Conservation (phyloP, 202 grass and related monocot genomes). For the Cymbopogon flexuosus region DNA sequence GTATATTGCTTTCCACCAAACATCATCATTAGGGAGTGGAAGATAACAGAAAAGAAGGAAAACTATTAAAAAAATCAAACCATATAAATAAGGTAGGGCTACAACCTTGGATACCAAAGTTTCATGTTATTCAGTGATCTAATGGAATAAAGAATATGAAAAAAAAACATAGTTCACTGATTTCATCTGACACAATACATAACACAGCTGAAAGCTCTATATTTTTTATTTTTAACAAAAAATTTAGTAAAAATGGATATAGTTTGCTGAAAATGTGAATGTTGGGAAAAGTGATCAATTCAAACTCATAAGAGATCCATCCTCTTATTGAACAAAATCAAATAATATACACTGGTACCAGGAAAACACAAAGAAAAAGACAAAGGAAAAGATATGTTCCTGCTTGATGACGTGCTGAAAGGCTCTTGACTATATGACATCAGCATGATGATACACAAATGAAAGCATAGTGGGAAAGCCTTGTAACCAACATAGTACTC, state of each 20-base stretch:
- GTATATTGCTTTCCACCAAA: constrained; percentile 30
- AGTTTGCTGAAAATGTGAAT: background rate
- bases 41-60: constrained; percentile 31
- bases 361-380: constrained; percentile 6
- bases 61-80: constrained; percentile 12
- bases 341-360: constrained; percentile 10
- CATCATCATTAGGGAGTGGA: constrained; percentile 39
- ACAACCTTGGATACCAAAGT: background rate
- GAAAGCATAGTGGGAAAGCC: constrained; percentile 24
- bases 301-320: constrained; percentile 1
- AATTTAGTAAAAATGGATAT: background rate
- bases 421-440: constrained; percentile 25
- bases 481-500: background rate
- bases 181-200: constrained; percentile 17
- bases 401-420: background rate
- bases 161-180: constrained; percentile 12
- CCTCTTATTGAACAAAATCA: background rate
- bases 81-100: constrained; percentile 6
- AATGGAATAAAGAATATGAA: constrained; percentile 9
- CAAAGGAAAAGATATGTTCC: constrained; percentile 12
- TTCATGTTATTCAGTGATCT: constrained; percentile 16
- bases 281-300: constrained; percentile 3
- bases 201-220: background rate
- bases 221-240: background rate
- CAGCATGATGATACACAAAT: constrained; percentile 39